Conservation (phyloP, 768 basidiomycete species). For the Russula foetens region DNA sequence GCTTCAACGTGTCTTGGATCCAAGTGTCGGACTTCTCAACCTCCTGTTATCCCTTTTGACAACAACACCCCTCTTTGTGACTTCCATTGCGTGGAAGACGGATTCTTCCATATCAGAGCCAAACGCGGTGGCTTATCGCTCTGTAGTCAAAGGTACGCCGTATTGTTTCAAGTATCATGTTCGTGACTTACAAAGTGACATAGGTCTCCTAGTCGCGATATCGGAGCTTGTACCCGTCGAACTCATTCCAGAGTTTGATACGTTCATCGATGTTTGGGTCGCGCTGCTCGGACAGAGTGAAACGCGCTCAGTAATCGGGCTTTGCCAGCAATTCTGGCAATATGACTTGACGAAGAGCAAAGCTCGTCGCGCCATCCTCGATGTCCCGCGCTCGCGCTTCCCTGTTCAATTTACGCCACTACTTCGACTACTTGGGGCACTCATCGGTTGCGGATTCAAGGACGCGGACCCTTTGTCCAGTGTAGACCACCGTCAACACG, state of each 20-base stretch:
- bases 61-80: conserved; percentile 68
- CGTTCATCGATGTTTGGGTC: conserved; percentile 68
- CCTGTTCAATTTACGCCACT: conserved; percentile 71
- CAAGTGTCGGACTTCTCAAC: conserved; percentile 52
- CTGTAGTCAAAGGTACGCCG: conserved; percentile 70
- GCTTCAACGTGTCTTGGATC: conserved; percentile 46
- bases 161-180: not conserved
- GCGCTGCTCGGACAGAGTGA: conserved; percentile 73
- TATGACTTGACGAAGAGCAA: conserved; percentile 60
- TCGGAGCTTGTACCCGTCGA: conserved; percentile 71
- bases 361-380: conserved; percentile 71
- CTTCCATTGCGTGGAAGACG: conserved; percentile 57
- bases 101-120: conserved; percentile 65
- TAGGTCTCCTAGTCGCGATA: conserved; percentile 70
- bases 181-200: conserved; percentile 3
- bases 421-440: conserved; percentile 61
- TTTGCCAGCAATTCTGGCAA: conserved; percentile 80
- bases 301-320: conserved; percentile 49
- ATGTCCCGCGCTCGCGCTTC: conserved; percentile 75
- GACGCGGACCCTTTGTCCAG: conserved; percentile 63
- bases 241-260: conserved; percentile 65
- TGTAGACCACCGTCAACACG: conserved; percentile 38
- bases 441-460: conserved; percentile 70
- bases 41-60: conserved; percentile 53
- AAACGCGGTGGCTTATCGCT: conserved; percentile 72